A percentile compares a stretch with the other conserved stretches of the same genome.
Conservation (phyloP, 2,329 filamentous ascomycete species). For the Ophiostoma triangulosporum region DNA sequence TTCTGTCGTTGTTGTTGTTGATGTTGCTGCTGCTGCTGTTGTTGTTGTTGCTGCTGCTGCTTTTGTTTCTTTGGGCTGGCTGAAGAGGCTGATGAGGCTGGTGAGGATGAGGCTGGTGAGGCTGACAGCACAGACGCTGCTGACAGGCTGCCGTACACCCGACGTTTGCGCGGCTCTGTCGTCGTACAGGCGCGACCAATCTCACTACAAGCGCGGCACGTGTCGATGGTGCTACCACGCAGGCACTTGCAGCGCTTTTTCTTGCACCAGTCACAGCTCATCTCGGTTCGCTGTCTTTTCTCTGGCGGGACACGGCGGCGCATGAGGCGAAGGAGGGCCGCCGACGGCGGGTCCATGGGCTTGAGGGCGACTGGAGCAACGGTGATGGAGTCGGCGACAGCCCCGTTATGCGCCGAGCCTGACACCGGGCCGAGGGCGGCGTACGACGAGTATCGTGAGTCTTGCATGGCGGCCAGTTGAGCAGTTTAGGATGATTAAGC, state of each 20-base stretch:
- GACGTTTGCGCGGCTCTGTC: conserved; percentile 13
- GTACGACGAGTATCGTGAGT: background rate
- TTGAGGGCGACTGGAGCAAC: background rate
- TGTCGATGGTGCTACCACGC: conserved; percentile 11
- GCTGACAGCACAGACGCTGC: background rate
- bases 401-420: background rate
- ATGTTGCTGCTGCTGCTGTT: background rate
- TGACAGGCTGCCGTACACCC: conserved; percentile 11
- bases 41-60: background rate
- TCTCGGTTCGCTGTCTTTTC: conserved; percentile 14
- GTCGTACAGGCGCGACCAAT: conserved; percentile 12
- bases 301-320: conserved; percentile 14
- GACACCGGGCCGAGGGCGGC: background rate
- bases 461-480: background rate
- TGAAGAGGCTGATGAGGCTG: background rate
- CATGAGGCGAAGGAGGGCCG: conserved; percentile 13
- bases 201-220: conserved; percentile 14
- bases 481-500: background rate
- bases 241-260: conserved; percentile 15
- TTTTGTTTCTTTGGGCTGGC: background rate
- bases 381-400: background rate
- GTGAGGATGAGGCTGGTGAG: background rate
- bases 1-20: background rate
- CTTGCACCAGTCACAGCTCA: conserved; percentile 17
- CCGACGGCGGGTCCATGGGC: conserved; percentile 5